A percentile compares a stretch with the other conserved stretches of the same genome.
Conservation (phyloP, 139 green algal genomes). For the Mesotaenium endlicherianum region DNA sequence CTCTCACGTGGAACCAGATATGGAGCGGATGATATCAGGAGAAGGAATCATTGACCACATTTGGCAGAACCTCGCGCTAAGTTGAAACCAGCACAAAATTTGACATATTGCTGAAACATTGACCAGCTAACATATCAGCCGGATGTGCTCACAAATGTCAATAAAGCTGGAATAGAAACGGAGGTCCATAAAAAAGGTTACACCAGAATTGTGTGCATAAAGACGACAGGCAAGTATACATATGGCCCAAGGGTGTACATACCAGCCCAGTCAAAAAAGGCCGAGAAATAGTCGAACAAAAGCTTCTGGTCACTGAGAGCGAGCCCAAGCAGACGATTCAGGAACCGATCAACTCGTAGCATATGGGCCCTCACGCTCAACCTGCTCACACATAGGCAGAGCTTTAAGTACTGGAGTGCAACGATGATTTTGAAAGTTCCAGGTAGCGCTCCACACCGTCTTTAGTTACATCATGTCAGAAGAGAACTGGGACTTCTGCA, state of each 20-base stretch:
- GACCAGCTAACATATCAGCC: not conserved
- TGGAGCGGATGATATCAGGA: not conserved
- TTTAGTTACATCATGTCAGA: too few relatives aligned
- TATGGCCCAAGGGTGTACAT: not conserved
- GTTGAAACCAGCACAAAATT: not conserved
- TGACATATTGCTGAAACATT: slow-evolving; percentile 12
- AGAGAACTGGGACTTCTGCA: too few relatives aligned
- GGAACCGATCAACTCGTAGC: not conserved
- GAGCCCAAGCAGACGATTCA: slow-evolving; percentile 22
- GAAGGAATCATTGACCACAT: not conserved
- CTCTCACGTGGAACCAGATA: not conserved
- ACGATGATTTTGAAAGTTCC: too few relatives aligned
- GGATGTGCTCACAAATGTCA: not conserved
- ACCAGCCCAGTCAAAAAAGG: not conserved
- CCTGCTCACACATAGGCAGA: too few relatives aligned
- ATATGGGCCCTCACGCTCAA: too few relatives aligned
- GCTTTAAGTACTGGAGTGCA: too few relatives aligned
- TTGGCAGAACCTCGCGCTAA: not conserved
- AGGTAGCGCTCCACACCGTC: too few relatives aligned
- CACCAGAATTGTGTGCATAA: not conserved
- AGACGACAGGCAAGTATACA: not conserved
- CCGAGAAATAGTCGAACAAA: slow-evolving; percentile 1
- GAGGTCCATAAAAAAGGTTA: not conserved
- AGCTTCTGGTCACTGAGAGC: not conserved
- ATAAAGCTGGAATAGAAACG: not conserved